Evolutionary conservation across 2,329 filamentous ascomycete species (phyloP).

Genomic region (Zalaria obscura): DNA sequence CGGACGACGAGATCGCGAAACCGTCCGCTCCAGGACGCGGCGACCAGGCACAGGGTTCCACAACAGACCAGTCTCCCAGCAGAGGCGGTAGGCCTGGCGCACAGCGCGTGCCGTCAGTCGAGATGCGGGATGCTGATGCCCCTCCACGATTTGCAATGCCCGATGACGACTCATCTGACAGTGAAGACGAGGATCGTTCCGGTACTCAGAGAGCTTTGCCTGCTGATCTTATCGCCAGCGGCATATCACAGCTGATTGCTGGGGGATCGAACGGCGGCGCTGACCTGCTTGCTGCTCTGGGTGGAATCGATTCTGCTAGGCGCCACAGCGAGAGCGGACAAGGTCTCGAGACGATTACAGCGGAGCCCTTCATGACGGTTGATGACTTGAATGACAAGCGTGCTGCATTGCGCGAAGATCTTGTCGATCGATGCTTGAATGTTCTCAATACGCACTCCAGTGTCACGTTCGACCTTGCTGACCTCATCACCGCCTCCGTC

Average conservation of each 20-base stretch:
- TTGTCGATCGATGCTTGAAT: constrained; percentile 84
- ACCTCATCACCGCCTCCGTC: constrained; percentile 65
- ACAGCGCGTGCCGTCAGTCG: constrained; percentile 14
- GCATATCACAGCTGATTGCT: too few relatives aligned
- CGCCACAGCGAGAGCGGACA: too few relatives aligned
- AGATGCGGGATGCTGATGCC: constrained; percentile 23
- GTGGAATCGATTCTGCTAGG: too few relatives aligned
- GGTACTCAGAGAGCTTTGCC: too few relatives aligned
- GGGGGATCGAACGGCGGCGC: too few relatives aligned
- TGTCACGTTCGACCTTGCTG: constrained; percentile 79
- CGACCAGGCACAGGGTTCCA: background rate
- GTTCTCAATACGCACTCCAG: constrained; percentile 78
- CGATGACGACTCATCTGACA: constrained; percentile 6
- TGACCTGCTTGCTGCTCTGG: too few relatives aligned
- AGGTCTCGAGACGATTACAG: constrained; percentile 7
- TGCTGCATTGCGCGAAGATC: constrained; percentile 52
- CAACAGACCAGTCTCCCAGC: background rate
- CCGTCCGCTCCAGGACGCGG: background rate
- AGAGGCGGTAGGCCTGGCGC: background rate
- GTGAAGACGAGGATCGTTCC: constrained; percentile 2
- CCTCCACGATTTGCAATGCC: background rate
- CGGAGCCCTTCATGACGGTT: constrained; percentile 40
- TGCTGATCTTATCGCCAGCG: too few relatives aligned
- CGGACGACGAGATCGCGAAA: constrained; percentile 8
- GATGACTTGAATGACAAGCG: constrained; percentile 72